Percentiles rank a stretch among this genome's conserved stretches.
Conservation (phyloP, 2,329 filamentous ascomycete genomes). For the Magnaporthales sp. region DNA sequence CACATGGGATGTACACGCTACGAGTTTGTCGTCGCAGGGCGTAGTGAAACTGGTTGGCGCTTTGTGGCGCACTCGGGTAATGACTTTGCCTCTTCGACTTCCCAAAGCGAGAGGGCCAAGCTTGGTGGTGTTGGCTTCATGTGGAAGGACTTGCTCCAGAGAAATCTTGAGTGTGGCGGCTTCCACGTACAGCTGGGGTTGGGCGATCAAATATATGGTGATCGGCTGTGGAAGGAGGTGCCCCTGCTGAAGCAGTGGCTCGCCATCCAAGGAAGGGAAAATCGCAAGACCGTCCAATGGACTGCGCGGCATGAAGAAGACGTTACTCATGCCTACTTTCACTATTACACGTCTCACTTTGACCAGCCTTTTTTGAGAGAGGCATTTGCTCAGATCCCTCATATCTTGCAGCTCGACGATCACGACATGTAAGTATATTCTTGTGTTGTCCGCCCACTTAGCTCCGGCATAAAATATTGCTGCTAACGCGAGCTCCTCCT, state of each 20-base stretch:
- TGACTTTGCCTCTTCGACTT: slow-evolving; percentile 85
- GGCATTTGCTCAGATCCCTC: slow-evolving; percentile 94
- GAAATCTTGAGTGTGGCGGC: slow-evolving; percentile 91
- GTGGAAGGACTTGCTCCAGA: slow-evolving; percentile 99
- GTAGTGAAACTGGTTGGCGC: slow-evolving; percentile 84
- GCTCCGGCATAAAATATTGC: neutral
- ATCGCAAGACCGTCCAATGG: slow-evolving; percentile 83
- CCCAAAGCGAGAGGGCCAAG: slow-evolving; percentile 73
- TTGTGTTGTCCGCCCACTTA: neutral
- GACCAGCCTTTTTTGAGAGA: slow-evolving; percentile 92
- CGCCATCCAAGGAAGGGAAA: slow-evolving; percentile 84
- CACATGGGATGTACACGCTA: slow-evolving; percentile 96
- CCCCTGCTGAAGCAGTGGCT: slow-evolving; percentile 93
- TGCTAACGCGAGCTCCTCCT: neutral
- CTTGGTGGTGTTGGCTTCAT: slow-evolving; percentile 88
- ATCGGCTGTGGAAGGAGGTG: slow-evolving; percentile 93
- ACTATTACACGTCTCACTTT: slow-evolving; percentile 98
- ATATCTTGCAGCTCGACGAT: slow-evolving; percentile 86
- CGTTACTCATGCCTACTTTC: slow-evolving; percentile 92
- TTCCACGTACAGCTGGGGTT: slow-evolving; percentile 91
- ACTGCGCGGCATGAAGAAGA: slow-evolving; percentile 93
- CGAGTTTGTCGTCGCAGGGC: slow-evolving; percentile 89
- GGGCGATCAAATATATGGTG: slow-evolving; percentile 91
- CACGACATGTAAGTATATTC: slow-evolving; percentile 86
- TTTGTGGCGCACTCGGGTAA: slow-evolving; percentile 96